A percentile compares a stretch with the other conserved stretches of the same genome.
phyloP scores from a whole-genome alignment of 2,329 filamentous ascomycete species.

The Ascochyta pisi region DNA sequence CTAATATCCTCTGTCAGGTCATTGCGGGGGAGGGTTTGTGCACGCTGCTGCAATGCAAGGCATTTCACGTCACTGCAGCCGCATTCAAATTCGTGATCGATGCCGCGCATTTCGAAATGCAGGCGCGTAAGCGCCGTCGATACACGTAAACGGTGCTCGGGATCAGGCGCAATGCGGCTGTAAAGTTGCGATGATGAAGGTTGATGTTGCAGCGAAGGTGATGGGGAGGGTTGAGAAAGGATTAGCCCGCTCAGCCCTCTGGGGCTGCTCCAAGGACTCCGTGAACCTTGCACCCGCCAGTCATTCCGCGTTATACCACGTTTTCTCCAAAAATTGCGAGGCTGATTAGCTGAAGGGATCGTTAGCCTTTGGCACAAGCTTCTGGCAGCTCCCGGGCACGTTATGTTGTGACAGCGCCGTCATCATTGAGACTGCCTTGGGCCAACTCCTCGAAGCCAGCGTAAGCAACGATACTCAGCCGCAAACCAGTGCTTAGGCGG shows the following conservation, averaged over 20 bases:
- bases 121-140: slow-evolving; percentile 22
- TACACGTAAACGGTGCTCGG: slow-evolving; percentile 9
- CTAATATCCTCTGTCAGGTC: slow-evolving; percentile 30
- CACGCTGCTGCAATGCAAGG: slow-evolving; percentile 36
- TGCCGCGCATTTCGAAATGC: slow-evolving; percentile 27
- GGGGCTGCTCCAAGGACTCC: slow-evolving; percentile 16
- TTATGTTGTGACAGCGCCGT: slow-evolving; percentile 6
- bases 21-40: slow-evolving; percentile 24
- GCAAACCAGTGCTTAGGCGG: neutral
- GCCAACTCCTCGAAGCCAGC: slow-evolving; percentile 2
- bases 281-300: slow-evolving; percentile 40
- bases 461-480: slow-evolving; percentile 6
- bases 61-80: slow-evolving; percentile 37
- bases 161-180: slow-evolving; percentile 4
- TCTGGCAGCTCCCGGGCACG: neutral
- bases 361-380: slow-evolving; percentile 4
- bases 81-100: slow-evolving; percentile 36
- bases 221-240: slow-evolving; percentile 20
- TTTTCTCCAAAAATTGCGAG: slow-evolving; percentile 34
- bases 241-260: slow-evolving; percentile 29
- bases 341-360: slow-evolving; percentile 35
- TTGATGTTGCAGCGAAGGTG: slow-evolving; percentile 15
- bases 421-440: slow-evolving; percentile 15
- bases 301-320: slow-evolving; percentile 23
- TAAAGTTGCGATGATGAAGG: slow-evolving; percentile 3